phyloP scores from a whole-genome alignment of 441 rosid species.

The Dalechampia spathulata region DNA sequence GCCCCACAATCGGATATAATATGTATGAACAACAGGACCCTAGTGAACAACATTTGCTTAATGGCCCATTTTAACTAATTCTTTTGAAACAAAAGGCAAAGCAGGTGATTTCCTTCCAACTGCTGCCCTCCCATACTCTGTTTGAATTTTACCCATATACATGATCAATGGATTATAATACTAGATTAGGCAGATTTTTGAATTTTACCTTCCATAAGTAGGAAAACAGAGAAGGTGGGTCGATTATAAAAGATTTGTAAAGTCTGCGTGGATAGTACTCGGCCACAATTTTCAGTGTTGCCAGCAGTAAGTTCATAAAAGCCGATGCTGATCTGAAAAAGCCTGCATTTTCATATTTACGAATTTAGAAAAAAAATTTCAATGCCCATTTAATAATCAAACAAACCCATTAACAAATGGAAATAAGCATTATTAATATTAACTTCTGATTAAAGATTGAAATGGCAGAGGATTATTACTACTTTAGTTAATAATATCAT shows the following conservation, averaged over 20 bases:
- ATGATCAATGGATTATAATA: neutral
- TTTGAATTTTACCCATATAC: neutral
- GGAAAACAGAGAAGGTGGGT: constrained; percentile 87
- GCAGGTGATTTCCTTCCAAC: neutral
- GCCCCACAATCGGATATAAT: neutral
- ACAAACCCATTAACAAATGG: neutral
- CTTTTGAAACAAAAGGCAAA: neutral
- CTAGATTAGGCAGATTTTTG: constrained; percentile 12
- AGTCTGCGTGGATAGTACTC: constrained; percentile 86
- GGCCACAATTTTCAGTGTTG: constrained; percentile 67
- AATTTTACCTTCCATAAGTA: constrained; percentile 81
- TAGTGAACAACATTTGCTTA: constrained; percentile 15
- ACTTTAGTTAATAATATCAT: neutral
- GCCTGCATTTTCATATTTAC: constrained; percentile 39
- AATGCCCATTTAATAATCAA: neutral
- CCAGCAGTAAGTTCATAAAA: constrained; percentile 63
- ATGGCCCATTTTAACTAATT: neutral
- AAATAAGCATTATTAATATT: neutral
- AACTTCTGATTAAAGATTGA: constrained; percentile 17
- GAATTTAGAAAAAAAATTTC: neutral
- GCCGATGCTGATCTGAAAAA: constrained; percentile 92
- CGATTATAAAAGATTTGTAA: constrained; percentile 73
- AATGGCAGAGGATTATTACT: neutral
- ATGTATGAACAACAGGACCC: constrained; percentile 10
- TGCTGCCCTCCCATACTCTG: constrained; percentile 5